Evolutionary conservation across 768 basidiomycete species (phyloP), one percentile per base, ranked within the genome.

Genomic region (Kwoniella dendrophila): DNA sequence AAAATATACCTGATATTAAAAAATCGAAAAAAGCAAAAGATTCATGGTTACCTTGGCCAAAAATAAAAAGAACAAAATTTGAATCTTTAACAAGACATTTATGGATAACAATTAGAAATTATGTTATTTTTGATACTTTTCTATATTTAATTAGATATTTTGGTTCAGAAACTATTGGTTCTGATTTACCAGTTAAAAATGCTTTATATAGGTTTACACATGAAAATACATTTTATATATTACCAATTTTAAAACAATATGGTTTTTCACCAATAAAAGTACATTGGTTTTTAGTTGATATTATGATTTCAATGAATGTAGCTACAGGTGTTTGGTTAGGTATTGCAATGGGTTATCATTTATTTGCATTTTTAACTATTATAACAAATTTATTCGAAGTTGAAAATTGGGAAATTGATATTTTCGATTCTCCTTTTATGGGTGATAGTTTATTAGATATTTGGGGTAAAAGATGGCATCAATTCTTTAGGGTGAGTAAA

Each of bases 391-490:
- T 69, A 14, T 76, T 65, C 52, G 72, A 76, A 49, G 53, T 57
- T 8, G 72, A 73, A 48, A 62, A 59, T 10, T 76, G 74, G 74
- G 70, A 73, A 50, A 49, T 66, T 29, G 68, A 71, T 55, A 32
- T 79, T 45, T 72, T 77, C 36, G 65, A 73, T 45, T 34, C 38
- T 27, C 74, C 76, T 1, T 68, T 66, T 45, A 56, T 24, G 43
- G 67, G 70, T 16, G 72, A 71, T 54, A 77, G 76, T 65, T 41
- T 79, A 50, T 54, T 76, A 36, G 70, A 77, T 22, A 63, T 79
- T 34, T 79, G 78, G 78, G 76, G 77, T 1, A 73, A 62, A 55
- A 50, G 78, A 50, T 79, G 78, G 78, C 78, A 79, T 63, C 73
- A 75, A 65, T 63, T 74, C 14, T 64, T 64, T 44, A 56, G 70